Percentiles rank a stretch among this genome's conserved stretches.
phyloP scores from a whole-genome alignment of 2,329 filamentous ascomycete species.

The Calonectria pseudoturangicola region DNA sequence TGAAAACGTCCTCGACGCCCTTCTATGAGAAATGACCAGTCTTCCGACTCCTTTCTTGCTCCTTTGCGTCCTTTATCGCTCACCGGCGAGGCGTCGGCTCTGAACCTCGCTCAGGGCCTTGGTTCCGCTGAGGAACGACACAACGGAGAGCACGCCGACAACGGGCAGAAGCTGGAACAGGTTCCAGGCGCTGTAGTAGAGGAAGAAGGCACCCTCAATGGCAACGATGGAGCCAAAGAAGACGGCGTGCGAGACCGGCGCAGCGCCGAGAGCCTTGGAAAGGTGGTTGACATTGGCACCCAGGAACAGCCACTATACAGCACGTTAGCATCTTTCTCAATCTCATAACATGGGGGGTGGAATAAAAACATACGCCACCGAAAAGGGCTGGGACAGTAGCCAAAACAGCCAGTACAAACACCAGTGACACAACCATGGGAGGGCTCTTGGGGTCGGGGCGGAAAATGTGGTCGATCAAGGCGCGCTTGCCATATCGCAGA shows the following conservation, averaged over 20 bases:
- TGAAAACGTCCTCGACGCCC: constrained; percentile 12
- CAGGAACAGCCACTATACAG: constrained; percentile 82
- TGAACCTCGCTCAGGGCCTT: constrained; percentile 96
- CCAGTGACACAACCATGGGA: constrained; percentile 84
- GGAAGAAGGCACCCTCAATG: constrained; percentile 93
- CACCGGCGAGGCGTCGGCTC: constrained; percentile 86
- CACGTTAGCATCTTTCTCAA: constrained; percentile 46
- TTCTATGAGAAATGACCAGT: constrained; percentile 28
- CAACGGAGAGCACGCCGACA: constrained; percentile 78
- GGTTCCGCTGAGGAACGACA: constrained; percentile 90
- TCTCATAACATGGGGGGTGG: no score
- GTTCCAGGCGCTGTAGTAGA: constrained; percentile 95
- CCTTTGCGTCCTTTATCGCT: constrained; percentile 65
- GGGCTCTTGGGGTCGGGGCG: constrained; percentile 86
- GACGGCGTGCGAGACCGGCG: constrained; percentile 86
- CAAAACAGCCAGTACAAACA: constrained; percentile 84
- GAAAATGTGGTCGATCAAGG: constrained; percentile 95
- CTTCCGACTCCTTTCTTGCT: constrained; percentile 2
- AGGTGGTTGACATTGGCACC: constrained; percentile 90
- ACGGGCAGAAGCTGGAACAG: constrained; percentile 91
- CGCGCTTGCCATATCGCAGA: constrained; percentile 87
- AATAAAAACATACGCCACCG: constrained; percentile 73
- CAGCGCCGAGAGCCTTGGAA: constrained; percentile 81
- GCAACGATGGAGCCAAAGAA: constrained; percentile 92
- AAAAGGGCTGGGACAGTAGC: constrained; percentile 85